A percentile compares a stretch with the other conserved stretches of the same genome.
phyloP scores from a whole-genome alignment of 2,329 filamentous ascomycete species.

The Purpureocillium lavendulum region DNA sequence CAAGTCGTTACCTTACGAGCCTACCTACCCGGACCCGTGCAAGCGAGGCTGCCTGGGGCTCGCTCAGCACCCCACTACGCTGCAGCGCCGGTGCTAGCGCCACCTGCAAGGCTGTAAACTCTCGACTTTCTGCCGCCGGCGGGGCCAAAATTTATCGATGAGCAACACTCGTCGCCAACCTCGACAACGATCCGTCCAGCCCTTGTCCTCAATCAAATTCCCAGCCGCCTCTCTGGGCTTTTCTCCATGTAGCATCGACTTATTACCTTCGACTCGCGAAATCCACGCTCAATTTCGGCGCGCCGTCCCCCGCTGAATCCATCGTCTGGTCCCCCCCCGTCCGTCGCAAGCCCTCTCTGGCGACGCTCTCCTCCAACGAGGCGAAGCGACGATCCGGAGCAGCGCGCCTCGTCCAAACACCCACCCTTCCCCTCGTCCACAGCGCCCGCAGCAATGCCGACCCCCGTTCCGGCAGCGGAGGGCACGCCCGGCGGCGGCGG shows the following conservation, averaged over 20 bases:
- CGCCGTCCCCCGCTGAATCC: no score
- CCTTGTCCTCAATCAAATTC: neutral
- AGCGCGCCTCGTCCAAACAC: no score
- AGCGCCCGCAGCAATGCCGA: conserved; percentile 14
- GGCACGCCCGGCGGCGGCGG: conserved; percentile 14
- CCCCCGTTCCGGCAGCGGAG: conserved; percentile 14
- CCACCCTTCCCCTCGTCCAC: neutral
- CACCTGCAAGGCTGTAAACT: neutral
- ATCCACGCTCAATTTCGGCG: no score
- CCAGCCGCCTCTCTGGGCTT: neutral
- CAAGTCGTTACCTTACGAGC: no score
- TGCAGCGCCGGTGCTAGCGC: no score
- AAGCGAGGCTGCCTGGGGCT: neutral
- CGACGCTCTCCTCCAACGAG: no score
- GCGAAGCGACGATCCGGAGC: no score
- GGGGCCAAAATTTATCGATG: conserved; percentile 1
- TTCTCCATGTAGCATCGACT: neutral
- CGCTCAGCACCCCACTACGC: neutral
- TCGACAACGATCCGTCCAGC: neutral
- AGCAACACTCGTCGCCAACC: conserved; percentile 2
- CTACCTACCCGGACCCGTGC: no score
- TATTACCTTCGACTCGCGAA: no score
- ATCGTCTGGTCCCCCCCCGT: no score
- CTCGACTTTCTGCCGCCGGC: neutral
- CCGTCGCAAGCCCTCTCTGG: no score